These are phyloP conservation scores for Hypsizygus marmoreus DNA, from an alignment of 768 basidiomycete genomes.

Conservation along the genomic window DNA sequence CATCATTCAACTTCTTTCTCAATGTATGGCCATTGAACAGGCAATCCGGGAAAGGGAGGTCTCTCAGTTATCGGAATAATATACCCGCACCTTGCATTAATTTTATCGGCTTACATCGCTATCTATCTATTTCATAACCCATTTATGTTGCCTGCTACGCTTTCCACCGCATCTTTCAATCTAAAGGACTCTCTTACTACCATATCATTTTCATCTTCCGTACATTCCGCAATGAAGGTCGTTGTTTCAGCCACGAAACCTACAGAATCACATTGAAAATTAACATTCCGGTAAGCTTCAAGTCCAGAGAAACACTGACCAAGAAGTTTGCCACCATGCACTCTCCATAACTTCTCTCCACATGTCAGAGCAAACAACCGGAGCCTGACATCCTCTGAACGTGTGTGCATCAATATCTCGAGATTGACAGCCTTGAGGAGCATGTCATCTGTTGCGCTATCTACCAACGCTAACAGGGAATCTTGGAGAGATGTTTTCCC, in stretches of 20 bases:
- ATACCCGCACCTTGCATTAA: conserved; percentile 18
- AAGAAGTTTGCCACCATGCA: conserved; percentile 72
- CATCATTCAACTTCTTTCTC: conserved; percentile 65
- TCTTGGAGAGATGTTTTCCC: conserved; percentile 45
- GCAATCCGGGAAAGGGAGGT: conserved; percentile 28
- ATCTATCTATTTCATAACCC: conserved; percentile 37
- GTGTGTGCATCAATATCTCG: conserved; percentile 83
- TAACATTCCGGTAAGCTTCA: too few species aligned
- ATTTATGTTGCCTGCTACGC: conserved; percentile 64
- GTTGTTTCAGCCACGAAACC: conserved; percentile 81
- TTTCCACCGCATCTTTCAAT: conserved; percentile 73
- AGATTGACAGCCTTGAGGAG: conserved; percentile 83
- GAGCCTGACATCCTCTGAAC: conserved; percentile 74
- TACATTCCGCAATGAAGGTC: conserved; percentile 84
- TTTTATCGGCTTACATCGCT: conserved; percentile 20
- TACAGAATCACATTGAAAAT: too few species aligned
- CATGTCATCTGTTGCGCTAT: conserved; percentile 54
- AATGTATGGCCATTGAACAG: conserved; percentile 70
- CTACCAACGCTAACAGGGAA: conserved; percentile 57
- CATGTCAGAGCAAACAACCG: conserved; percentile 72
- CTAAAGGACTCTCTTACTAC: conserved; percentile 71
- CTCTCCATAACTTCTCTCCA: conserved; percentile 73
- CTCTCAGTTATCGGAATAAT: conserved; percentile 21
- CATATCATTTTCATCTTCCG: conserved; percentile 85
- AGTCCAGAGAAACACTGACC: conserved; percentile 46